Evolutionary conservation across 2,329 filamentous ascomycete species (phyloP).

Genomic region (Furcasterigmium furcatum): DNA sequence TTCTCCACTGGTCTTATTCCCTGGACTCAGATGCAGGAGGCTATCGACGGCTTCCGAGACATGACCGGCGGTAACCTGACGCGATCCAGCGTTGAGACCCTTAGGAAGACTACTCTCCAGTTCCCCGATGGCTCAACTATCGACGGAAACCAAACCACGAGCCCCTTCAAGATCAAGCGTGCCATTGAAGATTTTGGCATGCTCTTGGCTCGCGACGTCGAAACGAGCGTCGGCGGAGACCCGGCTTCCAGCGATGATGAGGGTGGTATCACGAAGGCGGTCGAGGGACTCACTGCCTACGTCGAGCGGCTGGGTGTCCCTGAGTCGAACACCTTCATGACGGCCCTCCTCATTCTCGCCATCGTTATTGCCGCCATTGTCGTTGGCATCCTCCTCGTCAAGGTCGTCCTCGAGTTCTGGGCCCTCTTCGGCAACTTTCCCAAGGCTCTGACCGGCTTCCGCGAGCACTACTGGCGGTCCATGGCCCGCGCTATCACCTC

Average conservation of each 20-base stretch:
- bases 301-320: constrained; percentile 84
- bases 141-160: constrained; percentile 19
- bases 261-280: constrained; percentile 34
- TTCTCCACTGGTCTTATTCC: constrained; percentile 84
- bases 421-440: constrained; percentile 87
- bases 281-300: constrained; percentile 77
- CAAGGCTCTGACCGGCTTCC: constrained; percentile 74
- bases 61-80: constrained; percentile 85
- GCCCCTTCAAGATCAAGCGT: constrained; percentile 32
- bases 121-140: constrained; percentile 59
- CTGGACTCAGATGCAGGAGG: constrained; percentile 74
- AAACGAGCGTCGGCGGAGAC: constrained; percentile 39
- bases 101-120: constrained; percentile 74
- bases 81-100: constrained; percentile 68
- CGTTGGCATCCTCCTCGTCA: constrained; percentile 83
- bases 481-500: constrained; percentile 87
- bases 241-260: constrained; percentile 19
- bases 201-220: constrained; percentile 51
- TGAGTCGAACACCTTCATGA: constrained; percentile 93
- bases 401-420: constrained; percentile 88
- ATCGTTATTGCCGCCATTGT: constrained; percentile 82
- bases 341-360: constrained; percentile 81
- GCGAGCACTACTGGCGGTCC: constrained; percentile 93
- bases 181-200: constrained; percentile 40
- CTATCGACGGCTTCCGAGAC: constrained; percentile 80